phyloP scores from a whole-genome alignment of 1,139 yeast genomes.

The Arxiozyma heterogenica region DNA sequence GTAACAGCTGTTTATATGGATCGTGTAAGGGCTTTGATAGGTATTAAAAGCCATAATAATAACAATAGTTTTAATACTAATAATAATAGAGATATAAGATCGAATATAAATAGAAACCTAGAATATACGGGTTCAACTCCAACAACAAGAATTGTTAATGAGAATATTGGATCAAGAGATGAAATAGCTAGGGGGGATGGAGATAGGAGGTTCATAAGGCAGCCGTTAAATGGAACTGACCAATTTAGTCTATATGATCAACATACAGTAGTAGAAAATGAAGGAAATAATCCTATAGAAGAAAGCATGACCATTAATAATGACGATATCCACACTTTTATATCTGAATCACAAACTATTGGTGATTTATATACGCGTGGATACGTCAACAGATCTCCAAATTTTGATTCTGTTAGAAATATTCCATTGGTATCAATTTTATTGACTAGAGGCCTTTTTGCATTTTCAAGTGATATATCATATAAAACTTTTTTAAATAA shows the following conservation, averaged over 20 bases:
- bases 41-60: slow-evolving; percentile 6
- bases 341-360: slow-evolving; percentile 21
- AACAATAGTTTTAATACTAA: not conserved
- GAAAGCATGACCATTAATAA: not conserved
- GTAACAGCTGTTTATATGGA: slow-evolving; percentile 7
- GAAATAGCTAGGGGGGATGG: not conserved
- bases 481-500: slow-evolving; percentile 22
- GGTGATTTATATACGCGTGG: slow-evolving; percentile 24
- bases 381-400: slow-evolving; percentile 24
- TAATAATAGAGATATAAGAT: not conserved
- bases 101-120: not conserved
- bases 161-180: not conserved
- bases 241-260: not conserved
- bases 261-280: not conserved
- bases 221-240: not conserved
- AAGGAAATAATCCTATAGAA: slow-evolving; percentile 5
- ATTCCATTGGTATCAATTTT: slow-evolving; percentile 28
- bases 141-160: not conserved
- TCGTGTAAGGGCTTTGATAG: slow-evolving; percentile 15
- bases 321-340: slow-evolving; percentile 14
- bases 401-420: slow-evolving; percentile 19
- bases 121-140: not conserved
- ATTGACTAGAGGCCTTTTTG: slow-evolving; percentile 27
- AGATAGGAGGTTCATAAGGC: not conserved
- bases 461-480: slow-evolving; percentile 29